A percentile compares a stretch with the other conserved stretches of the same genome.
These are phyloP conservation scores for Fusarium robinianum DNA, from an alignment of 2,329 filamentous ascomycete species.

Conservation along the genomic window DNA sequence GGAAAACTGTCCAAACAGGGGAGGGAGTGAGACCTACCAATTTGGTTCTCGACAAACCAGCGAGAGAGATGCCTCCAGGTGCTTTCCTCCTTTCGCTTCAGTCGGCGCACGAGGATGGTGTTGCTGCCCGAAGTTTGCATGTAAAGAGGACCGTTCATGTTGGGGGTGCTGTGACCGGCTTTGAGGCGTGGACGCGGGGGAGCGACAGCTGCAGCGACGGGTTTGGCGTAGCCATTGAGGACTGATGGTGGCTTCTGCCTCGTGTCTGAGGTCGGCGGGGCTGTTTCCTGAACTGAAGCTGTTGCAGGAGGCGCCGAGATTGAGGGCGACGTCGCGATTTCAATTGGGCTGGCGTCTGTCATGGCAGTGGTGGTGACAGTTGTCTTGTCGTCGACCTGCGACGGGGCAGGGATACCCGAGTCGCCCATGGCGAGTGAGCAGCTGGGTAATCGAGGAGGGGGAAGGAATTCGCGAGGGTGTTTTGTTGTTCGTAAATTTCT, in stretches of 20 bases:
- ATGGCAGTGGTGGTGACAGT: slow-evolving; percentile 5
- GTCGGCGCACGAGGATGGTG: slow-evolving; percentile 58
- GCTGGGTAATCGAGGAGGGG: background rate
- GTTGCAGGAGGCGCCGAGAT: slow-evolving; percentile 14
- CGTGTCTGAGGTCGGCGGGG: slow-evolving; percentile 3
- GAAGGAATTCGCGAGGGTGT: background rate
- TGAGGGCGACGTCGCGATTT: slow-evolving; percentile 4
- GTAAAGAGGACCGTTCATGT: slow-evolving; percentile 62
- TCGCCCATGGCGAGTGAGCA: slow-evolving; percentile 34
- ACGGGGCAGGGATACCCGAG: slow-evolving; percentile 27
- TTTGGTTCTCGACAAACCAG: slow-evolving; percentile 79
- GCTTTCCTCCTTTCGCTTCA: slow-evolving; percentile 66
- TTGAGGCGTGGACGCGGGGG: slow-evolving; percentile 37
- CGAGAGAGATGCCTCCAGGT: slow-evolving; percentile 63
- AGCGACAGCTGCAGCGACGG: slow-evolving; percentile 26
- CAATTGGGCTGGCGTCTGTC: slow-evolving; percentile 10
- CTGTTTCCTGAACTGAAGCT: slow-evolving; percentile 5
- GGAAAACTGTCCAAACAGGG: slow-evolving; percentile 7
- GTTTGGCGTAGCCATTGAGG: slow-evolving; percentile 21
- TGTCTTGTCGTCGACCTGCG: slow-evolving; percentile 36
- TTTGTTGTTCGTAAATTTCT: background rate
- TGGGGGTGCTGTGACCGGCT: slow-evolving; percentile 43
- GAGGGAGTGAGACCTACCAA: slow-evolving; percentile 61
- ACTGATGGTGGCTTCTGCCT: slow-evolving; percentile 3
- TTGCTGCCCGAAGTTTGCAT: slow-evolving; percentile 58